Percentiles rank a stretch among this genome's conserved stretches.
These are phyloP conservation scores for Thamnidium elegans DNA, from an alignment of 192 early-diverging fungal genomes.

Conservation along the genomic window DNA sequence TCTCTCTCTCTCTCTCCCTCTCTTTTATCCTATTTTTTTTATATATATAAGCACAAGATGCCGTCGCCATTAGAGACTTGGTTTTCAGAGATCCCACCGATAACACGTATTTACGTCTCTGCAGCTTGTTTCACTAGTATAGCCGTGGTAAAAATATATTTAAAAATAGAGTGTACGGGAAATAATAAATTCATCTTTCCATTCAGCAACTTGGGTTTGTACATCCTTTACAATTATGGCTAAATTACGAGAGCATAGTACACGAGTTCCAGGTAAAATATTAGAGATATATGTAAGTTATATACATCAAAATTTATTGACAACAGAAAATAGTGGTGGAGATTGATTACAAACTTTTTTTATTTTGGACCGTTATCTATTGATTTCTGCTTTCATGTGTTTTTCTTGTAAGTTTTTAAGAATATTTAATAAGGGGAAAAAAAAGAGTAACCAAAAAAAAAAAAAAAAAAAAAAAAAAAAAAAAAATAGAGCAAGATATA, in stretches of 20 bases:
- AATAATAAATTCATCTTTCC: not conserved
- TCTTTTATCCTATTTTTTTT: no score
- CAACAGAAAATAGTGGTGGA: slow-evolving; percentile 71
- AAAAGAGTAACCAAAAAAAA: no score
- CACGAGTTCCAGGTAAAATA: slow-evolving; percentile 69
- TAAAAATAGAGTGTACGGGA: not conserved
- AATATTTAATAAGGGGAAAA: no score
- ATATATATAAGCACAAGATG: slow-evolving; percentile 36
- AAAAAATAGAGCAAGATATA: slow-evolving; percentile 82
- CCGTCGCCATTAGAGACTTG: slow-evolving; percentile 75
- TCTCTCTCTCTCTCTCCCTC: no score
- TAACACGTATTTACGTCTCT: slow-evolving; percentile 87
- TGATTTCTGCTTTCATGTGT: slow-evolving; percentile 94
- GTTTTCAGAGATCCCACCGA: slow-evolving; percentile 85
- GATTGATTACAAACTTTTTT: slow-evolving; percentile 88
- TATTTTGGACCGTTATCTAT: slow-evolving; percentile 90
- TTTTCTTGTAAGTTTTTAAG: slow-evolving; percentile 69
- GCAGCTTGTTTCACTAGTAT: slow-evolving; percentile 71
- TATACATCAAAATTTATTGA: not conserved
- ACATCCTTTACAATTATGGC: slow-evolving; percentile 77
- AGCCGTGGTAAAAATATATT: slow-evolving; percentile 67
- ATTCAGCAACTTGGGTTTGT: slow-evolving; percentile 81
- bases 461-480: no score
- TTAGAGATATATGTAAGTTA: no score
- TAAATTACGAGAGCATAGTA: slow-evolving; percentile 71